Percentiles rank a stretch among this genome's conserved stretches.
Evolutionary conservation across 768 basidiomycete genomes (phyloP).

Genomic region (Rhizopogon rudus): DNA sequence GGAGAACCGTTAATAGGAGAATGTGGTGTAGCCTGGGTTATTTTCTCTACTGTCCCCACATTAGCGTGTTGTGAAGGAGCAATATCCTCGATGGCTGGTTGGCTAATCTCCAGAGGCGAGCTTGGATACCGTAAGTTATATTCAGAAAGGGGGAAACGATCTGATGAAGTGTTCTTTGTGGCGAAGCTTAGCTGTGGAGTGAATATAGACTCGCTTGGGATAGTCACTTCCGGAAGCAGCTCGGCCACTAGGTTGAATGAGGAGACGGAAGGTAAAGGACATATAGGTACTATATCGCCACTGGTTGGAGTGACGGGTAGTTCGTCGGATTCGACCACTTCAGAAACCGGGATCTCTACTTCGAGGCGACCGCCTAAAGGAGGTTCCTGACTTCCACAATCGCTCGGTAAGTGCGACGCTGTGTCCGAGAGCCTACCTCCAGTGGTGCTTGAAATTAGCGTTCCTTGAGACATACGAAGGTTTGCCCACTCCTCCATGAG

Average conservation of each 20-base stretch:
- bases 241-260: not conserved
- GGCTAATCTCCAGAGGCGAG: not conserved
- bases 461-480: constrained; percentile 24
- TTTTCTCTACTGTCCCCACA: not conserved
- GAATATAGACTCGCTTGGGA: not conserved
- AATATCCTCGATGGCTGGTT: not conserved
- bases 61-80: not conserved
- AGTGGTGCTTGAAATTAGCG: constrained; percentile 7
- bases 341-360: not conserved
- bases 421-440: not conserved
- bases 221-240: not conserved
- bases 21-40: not conserved
- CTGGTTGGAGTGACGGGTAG: too few relatives aligned
- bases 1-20: not conserved
- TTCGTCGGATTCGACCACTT: not conserved
- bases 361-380: not conserved
- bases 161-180: not conserved
- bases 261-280: not conserved
- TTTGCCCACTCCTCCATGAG: constrained; percentile 26
- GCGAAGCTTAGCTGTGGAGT: not conserved
- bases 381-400: not conserved
- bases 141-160: not conserved
- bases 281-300: not conserved
- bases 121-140: not conserved
- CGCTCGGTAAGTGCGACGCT: not conserved